Base-by-base conservation (phyloP, 306 rosid genomes). In the Lathyrus tuberosus region DNA sequence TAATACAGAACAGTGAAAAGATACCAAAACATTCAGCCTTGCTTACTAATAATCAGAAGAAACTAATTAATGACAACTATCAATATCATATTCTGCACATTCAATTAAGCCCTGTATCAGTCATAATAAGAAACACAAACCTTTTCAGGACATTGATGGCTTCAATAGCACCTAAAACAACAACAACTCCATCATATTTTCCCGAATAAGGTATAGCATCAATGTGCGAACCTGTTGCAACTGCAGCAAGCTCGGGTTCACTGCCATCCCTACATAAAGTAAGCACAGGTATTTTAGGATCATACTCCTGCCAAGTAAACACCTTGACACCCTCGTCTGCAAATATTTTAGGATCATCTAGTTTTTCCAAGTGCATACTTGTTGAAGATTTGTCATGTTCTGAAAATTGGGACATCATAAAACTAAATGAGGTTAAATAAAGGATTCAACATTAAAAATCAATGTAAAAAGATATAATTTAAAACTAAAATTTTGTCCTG, bases 131-230 rank as follows among this genome's bases (percentile, higher is more conserved):
- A 65, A 83, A 72, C 54, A 49, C 24, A 53, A 78, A 90, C 98
- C 97, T 90, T 83, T 76, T 90, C 26, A 90, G 85, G 52, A 81
- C 90, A 72, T 86, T 90, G 76, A 94, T 83, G 75, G 98, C 96
- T 87, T 94, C 98, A 78, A 94, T 80, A 13, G 96, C 98, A n/a
- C 98, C 98, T 86, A 94, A 78, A 78, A 94, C 98, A 54, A 96
- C 98, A 62, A 94, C 87, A 52, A 94, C 97, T 48, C 98, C 98
- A 52, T 94, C 98, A 64, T 90, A 94, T 85, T 90, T 94, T 71
- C 98, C 97, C 11, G 97, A 90, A 87, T 84, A 94, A 56, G 97
- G 97, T 78, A 94, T 90, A 28, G 98, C 98, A 84, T 94, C 98
- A 44, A 87, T 83, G 86, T 94, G 98, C 4, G 98, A 94, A 66